Evolutionary conservation across 306 rosid genomes (phyloP).

Genomic region (Trifolium fragiferum): DNA sequence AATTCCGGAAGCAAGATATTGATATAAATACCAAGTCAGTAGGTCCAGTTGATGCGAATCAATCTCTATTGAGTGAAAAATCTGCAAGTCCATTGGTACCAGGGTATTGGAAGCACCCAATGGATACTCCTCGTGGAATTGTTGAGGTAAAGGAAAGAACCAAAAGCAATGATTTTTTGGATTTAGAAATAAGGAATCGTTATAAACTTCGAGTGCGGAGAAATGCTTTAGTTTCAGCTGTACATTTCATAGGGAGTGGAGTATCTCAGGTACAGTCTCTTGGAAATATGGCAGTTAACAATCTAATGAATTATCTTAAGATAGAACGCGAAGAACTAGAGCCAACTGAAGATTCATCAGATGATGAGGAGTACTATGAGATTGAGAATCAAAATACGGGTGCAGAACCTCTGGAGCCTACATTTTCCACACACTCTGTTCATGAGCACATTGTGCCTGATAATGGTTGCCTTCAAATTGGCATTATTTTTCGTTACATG

Average conservation of each 20-base stretch:
- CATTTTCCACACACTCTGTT: constrained; percentile 67
- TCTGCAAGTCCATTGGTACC: constrained; percentile 44
- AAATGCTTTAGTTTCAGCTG: constrained; percentile 75
- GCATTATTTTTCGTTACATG: constrained; percentile 71
- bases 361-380: constrained; percentile 71
- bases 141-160: constrained; percentile 51
- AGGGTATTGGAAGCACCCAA: constrained; percentile 51
- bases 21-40: constrained; percentile 45
- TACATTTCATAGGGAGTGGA: constrained; percentile 77
- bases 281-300: constrained; percentile 84
- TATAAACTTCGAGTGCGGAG: constrained; percentile 51
- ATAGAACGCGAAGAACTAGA: constrained; percentile 61
- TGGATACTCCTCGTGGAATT: constrained; percentile 60
- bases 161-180: constrained; percentile 35
- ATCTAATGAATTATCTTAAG: constrained; percentile 70
- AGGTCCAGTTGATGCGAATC: constrained; percentile 52
- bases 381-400: constrained; percentile 74
- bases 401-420: constrained; percentile 60
- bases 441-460: constrained; percentile 49
- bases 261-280: constrained; percentile 78
- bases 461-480: constrained; percentile 68
- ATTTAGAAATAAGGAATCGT: constrained; percentile 49
- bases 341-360: constrained; percentile 56
- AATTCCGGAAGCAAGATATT: constrained; percentile 51
- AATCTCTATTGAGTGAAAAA: constrained; percentile 53